Conservation (phyloP, 2,329 filamentous ascomycete genomes). For the Akanthomyces dipterigenus region DNA sequence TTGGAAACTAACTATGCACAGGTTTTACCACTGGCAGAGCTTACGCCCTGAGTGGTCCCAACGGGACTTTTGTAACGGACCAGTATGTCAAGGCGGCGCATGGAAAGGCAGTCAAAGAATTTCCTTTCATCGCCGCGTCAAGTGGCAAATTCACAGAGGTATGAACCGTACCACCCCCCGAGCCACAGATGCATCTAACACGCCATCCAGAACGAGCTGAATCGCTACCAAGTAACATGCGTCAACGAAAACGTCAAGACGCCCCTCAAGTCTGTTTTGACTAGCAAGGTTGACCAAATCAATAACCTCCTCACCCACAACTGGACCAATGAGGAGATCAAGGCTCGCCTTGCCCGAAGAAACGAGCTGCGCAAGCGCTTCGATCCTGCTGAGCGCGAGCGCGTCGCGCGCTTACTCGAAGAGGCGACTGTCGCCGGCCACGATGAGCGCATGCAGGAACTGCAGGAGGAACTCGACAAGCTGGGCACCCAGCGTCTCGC, state of each 20-base stretch:
- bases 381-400: slow-evolving; percentile 60
- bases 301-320: slow-evolving; percentile 69
- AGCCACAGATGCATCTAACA: slow-evolving; percentile 18
- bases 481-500: slow-evolving; percentile 65
- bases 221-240: slow-evolving; percentile 71
- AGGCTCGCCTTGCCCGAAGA: slow-evolving; percentile 67
- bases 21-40: slow-evolving; percentile 72
- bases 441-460: slow-evolving; percentile 44
- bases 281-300: slow-evolving; percentile 72
- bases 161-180: slow-evolving; percentile 21
- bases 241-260: slow-evolving; percentile 64
- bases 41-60: slow-evolving; percentile 75
- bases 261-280: slow-evolving; percentile 64
- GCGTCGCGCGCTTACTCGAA: slow-evolving; percentile 57
- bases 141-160: slow-evolving; percentile 81
- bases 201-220: slow-evolving; percentile 60
- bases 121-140: slow-evolving; percentile 86
- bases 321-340: slow-evolving; percentile 79
- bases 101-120: slow-evolving; percentile 76
- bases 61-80: slow-evolving; percentile 74
- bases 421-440: slow-evolving; percentile 61
- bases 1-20: slow-evolving; percentile 31
- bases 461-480: slow-evolving; percentile 55
- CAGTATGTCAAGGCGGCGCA: slow-evolving; percentile 77
- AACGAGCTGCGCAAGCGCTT: slow-evolving; percentile 60